Conservation (phyloP, 176 grass and related monocot genomes). For the Oryza brachyantha region DNA sequence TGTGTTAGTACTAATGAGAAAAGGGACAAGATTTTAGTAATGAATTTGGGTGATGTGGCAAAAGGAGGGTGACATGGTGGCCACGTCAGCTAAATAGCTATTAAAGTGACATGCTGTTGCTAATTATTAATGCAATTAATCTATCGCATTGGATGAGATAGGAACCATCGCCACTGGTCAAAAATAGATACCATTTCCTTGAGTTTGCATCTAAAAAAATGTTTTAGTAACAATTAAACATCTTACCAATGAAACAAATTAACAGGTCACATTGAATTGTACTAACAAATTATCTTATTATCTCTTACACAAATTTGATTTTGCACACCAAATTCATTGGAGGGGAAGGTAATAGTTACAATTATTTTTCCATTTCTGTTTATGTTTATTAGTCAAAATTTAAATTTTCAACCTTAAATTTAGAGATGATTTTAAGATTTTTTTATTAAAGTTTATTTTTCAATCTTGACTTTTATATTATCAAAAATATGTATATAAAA, state of each 20-base stretch:
- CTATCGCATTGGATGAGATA: too few relatives aligned
- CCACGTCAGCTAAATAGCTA: neutral
- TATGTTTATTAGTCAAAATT: too few relatives aligned
- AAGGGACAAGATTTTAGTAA: neutral
- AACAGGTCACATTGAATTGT: neutral
- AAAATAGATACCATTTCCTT: neutral
- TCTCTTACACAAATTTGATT: neutral
- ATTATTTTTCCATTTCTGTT: too few relatives aligned
- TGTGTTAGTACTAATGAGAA: neutral
- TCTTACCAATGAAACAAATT: neutral
- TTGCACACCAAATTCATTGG: neutral
- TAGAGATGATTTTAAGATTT: too few relatives aligned
- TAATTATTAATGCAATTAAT: neutral
- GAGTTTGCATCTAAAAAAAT: neutral
- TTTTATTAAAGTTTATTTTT: too few relatives aligned
- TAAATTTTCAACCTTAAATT: too few relatives aligned
- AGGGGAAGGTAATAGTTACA: too few relatives aligned
- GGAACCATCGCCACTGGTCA: too few relatives aligned
- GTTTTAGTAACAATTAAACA: neutral
- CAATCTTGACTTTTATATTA: too few relatives aligned
- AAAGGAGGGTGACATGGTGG: neutral
- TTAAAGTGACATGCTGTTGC: neutral
- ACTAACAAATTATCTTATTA: neutral
- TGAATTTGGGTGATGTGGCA: neutral
- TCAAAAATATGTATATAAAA: too few relatives aligned